Base-by-base conservation (phyloP, 2,329 filamentous ascomycete genomes). In the Cryoendolithus antarcticus region DNA sequence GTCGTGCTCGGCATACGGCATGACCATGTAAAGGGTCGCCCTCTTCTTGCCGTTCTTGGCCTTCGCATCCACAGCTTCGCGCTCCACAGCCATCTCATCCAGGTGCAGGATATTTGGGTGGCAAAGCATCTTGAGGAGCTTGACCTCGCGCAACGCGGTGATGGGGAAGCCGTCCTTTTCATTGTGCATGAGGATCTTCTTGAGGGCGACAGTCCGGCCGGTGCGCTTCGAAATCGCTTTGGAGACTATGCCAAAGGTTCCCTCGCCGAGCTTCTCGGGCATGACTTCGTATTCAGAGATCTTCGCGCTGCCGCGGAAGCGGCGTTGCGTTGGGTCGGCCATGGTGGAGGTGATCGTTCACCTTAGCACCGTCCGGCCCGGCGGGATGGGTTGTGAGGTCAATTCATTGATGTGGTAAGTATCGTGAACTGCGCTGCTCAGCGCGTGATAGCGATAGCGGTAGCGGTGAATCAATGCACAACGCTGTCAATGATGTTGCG, bases 111-210 rank as follows among this genome's bases (percentile, higher is more conserved):
- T 75, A 55, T 98, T 98, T 41, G 74, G 72, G 59, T 98, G 91
- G 7, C 82, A 88, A n/a, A 98, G 68, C 52, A 94, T 77, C 65
- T 98, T 98, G 43, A 98, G 71, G 30, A 98, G 75, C 67, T 96
- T 96, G 67, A 98, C 95, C 62, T 98, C 91, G 56, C 91, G 83
- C 34, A 98, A 74, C 5, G 91, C 89, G 1, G 91, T 98, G 47
- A 98, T 98, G n/a, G 91, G 91, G 52, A 98, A 98, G 36, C 91
- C 91, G 62, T 98, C 91, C 61, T 95, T 96, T 67, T 98, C 91
- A 61, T 96, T 93, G 61, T 96, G 91, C 84, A 96, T 95, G 49
- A 98, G n/a, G 49, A 98, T 98, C 72, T 96, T 96, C 69, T 98
- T 98, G 55, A 98, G 63, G 3, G 91, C 91, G 44, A 94, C 82